Evolutionary conservation across 768 basidiomycete species (phyloP), one percentile per base, ranked within the genome.

Genomic region (Phanerochaete carnosa): DNA sequence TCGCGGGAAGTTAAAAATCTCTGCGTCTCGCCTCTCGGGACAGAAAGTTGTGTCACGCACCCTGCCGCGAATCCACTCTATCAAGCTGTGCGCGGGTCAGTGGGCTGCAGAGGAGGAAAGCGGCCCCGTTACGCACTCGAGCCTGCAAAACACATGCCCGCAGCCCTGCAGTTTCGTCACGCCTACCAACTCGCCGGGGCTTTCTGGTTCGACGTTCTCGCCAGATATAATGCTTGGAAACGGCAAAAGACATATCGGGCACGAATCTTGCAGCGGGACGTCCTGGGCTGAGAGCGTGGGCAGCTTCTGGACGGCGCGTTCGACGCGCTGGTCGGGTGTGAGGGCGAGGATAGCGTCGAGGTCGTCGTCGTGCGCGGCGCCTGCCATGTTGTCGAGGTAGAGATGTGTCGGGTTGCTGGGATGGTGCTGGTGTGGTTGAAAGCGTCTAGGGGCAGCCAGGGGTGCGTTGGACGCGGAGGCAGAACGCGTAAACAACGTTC

Each of bases 81-180:
- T 72, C 37, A 90, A 71, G 68, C 88, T 89, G 52, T 9, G 45
- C 39, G 57, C 29, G 0, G 8, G 51, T 46, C 28, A 43, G 49
- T 43, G n/a, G 29, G n/a, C 11, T 12, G 28, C 57, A 45, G 57
- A 25, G 56, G 22, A 46, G 33, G 57, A 45, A 32, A 16, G 35
- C 29, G 30, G 30, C 26, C 53, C 2, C 65, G 68, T n/a, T 52
- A 68, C 79, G 60, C 68, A 89, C 88, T 89, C 88, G 67, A 80
- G 77, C 47, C 79, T 74, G 67, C 88, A 90, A 68, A 90, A 89
- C 7, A 86, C 67, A 71, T 90, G 89, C 0, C 85, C 83, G 66
- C 89, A 90, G 3, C 72, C 78, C 1, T 65, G 69, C 0, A 90
- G 73, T 67, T 82, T 86, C 1, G 87, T 88, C 7, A 89, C 73